Conservation (phyloP, 1,284 basidiomycete species). For the Puccinia hordei region DNA sequence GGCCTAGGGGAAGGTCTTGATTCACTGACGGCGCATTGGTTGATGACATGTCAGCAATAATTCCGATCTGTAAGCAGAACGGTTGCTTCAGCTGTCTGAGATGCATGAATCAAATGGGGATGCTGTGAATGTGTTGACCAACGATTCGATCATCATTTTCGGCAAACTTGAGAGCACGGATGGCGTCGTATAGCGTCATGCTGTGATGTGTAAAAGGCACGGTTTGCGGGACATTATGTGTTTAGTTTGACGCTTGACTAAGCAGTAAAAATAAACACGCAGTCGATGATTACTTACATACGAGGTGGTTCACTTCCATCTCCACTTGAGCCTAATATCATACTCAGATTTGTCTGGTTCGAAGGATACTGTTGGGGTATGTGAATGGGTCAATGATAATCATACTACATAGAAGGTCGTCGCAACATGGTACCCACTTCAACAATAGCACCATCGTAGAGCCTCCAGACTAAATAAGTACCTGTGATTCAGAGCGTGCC, state of each 20-base stretch:
- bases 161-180: constrained; percentile 60
- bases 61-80: constrained; percentile 56
- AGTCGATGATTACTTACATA: constrained; percentile 21
- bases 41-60: constrained; percentile 61
- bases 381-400: constrained; percentile 54
- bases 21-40: constrained; percentile 59
- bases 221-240: background rate
- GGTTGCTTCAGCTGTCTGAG: background rate
- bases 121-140: constrained; percentile 13
- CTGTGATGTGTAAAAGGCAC: constrained; percentile 38
- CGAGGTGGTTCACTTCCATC: constrained; percentile 48
- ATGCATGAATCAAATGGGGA: background rate
- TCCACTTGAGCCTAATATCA: constrained; percentile 40
- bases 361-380: constrained; percentile 44
- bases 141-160: constrained; percentile 59
- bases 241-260: background rate
- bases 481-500: constrained; percentile 12
- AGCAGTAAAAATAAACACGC: background rate
- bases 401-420: constrained; percentile 51
- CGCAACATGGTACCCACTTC: constrained; percentile 53
- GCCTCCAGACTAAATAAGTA: constrained; percentile 58
- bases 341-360: constrained; percentile 43
- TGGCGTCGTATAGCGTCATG: constrained; percentile 61
- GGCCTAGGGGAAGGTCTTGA: constrained; percentile 57
- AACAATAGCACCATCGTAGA: constrained; percentile 58